phyloP scores from a whole-genome alignment of 2,329 filamentous ascomycete species.

The Clonostachys solani region DNA sequence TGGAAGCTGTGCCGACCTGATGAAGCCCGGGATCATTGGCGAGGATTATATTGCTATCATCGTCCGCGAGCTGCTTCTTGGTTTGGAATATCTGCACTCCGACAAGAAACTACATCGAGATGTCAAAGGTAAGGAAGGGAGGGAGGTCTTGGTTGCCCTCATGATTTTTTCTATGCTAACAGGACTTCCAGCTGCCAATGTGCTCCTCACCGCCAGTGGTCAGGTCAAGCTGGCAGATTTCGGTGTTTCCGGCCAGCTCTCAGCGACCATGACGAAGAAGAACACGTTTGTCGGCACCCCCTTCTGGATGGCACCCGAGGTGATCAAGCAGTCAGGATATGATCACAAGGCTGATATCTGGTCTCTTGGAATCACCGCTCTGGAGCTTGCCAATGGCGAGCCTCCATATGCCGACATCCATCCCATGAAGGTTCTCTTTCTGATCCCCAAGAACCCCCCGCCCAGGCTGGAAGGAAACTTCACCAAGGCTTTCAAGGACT shows the following conservation, averaged over 20 bases:
- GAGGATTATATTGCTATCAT: constrained; percentile 99
- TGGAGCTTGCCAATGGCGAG: constrained; percentile 88
- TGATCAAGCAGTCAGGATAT: constrained; percentile 97
- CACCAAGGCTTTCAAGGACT: constrained; percentile 79
- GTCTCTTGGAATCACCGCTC: constrained; percentile 91
- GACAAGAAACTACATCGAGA: constrained; percentile 97
- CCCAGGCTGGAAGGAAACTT: constrained; percentile 79
- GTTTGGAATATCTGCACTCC: constrained; percentile 86
- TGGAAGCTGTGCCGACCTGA: constrained; percentile 90
- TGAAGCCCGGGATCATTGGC: constrained; percentile 87
- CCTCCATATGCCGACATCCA: constrained; percentile 95
- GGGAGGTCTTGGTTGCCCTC: neutral
- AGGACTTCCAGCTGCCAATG: constrained; percentile 70
- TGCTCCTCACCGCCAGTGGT: constrained; percentile 82
- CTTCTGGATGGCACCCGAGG: constrained; percentile 99
- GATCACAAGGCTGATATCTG: constrained; percentile 98
- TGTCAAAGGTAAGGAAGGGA: constrained; percentile 69
- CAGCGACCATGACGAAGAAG: constrained; percentile 98
- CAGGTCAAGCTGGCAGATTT: constrained; percentile 98
- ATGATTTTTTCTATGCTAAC: neutral
- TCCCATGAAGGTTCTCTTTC: constrained; percentile 95
- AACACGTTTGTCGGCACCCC: constrained; percentile 98
- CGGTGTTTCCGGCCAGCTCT: constrained; percentile 92
- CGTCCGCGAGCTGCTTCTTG: constrained; percentile 80
- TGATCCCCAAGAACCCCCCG: constrained; percentile 92